These are phyloP conservation scores for Fonsecaea pedrosoi DNA, from an alignment of 2,329 filamentous ascomycete species.

Conservation along the genomic window DNA sequence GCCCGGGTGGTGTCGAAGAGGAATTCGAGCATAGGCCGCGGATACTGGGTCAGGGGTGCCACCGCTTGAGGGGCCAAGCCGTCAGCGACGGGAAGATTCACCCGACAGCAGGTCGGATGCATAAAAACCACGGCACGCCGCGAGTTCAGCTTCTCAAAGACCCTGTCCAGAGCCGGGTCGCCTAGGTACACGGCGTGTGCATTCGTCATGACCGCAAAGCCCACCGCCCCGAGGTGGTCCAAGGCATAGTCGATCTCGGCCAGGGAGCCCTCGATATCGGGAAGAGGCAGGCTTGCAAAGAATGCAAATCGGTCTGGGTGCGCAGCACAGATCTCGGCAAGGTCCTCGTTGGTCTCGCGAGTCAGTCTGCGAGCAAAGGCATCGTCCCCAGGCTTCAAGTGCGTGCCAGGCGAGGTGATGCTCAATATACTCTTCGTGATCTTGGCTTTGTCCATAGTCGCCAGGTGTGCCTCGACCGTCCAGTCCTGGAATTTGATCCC, in stretches of 20 bases:
- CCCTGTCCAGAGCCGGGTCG: constrained; percentile 49
- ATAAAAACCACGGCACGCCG: constrained; percentile 58
- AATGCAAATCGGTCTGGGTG: constrained; percentile 53
- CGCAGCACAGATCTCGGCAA: constrained; percentile 44
- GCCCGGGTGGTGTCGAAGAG: constrained; percentile 60
- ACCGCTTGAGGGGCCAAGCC: constrained; percentile 54
- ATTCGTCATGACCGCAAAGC: constrained; percentile 60
- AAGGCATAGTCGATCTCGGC: constrained; percentile 55
- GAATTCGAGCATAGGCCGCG: constrained; percentile 45
- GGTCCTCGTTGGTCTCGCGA: constrained; percentile 44
- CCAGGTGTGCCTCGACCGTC: constrained; percentile 54
- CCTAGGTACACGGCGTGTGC: constrained; percentile 60
- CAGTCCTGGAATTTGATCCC: constrained; percentile 46
- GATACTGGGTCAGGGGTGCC: constrained; percentile 17
- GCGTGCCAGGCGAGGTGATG: constrained; percentile 60
- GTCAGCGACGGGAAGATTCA: constrained; percentile 41
- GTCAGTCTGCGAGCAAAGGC: constrained; percentile 45
- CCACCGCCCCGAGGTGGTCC: constrained; percentile 52
- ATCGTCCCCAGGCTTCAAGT: constrained; percentile 49
- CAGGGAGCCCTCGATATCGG: constrained; percentile 55
- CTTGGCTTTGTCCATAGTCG: constrained; percentile 56
- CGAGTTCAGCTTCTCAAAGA: constrained; percentile 57
- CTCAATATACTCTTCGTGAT: constrained; percentile 61
- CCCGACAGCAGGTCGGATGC: constrained; percentile 54
- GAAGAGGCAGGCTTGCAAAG: constrained; percentile 61